These are phyloP conservation scores for Brassica juncea DNA, from an alignment of 345 rosid species.

Conservation along the genomic window DNA sequence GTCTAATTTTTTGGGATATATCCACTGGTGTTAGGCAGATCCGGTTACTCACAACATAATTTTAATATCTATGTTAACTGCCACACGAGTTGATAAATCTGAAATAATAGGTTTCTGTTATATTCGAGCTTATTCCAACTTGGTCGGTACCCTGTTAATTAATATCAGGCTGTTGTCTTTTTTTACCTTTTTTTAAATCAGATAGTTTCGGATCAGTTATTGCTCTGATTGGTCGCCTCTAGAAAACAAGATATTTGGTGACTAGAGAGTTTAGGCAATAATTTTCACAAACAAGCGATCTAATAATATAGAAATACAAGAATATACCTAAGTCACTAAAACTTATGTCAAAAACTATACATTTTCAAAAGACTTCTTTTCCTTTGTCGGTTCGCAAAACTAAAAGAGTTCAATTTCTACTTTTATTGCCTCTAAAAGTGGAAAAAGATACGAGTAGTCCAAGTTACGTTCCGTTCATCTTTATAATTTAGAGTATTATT, in stretches of 20 bases:
- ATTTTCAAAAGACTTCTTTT: constrained; percentile 22
- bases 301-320: constrained; percentile 20
- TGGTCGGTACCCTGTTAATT: background rate
- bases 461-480: constrained; percentile 32
- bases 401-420: constrained; percentile 28
- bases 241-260: background rate
- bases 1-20: no score
- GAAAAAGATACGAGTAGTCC: constrained; percentile 39
- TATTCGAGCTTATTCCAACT: background rate
- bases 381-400: constrained; percentile 32
- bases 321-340: constrained; percentile 30
- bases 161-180: background rate
- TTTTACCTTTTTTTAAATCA: background rate
- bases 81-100: no score
- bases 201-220: background rate
- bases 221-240: background rate
- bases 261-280: background rate
- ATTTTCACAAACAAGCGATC: background rate
- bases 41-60: no score
- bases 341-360: constrained; percentile 27
- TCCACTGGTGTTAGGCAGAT: no score
- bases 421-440: constrained; percentile 30
- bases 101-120: no score
- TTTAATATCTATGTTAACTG: no score
- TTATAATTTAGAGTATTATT: background rate